Evolutionary conservation across 192 early-diverging fungal genomes (phyloP).

Genomic region (Gaertneriomyces semiglobifer): DNA sequence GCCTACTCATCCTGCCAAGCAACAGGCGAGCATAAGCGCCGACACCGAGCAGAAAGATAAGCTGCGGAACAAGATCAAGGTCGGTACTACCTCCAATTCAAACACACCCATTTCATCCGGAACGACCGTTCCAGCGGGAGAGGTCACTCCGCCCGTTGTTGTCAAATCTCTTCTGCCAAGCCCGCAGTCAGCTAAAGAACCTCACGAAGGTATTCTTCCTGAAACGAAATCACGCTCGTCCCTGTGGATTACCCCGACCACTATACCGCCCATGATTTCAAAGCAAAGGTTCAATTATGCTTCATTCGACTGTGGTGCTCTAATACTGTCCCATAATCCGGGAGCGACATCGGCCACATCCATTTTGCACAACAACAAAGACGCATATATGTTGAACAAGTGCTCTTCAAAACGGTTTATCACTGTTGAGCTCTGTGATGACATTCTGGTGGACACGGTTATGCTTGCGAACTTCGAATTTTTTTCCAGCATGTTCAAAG

Average conservation of each 20-base stretch:
- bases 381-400: conserved; percentile 92
- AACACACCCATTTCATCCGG: no score
- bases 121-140: no score
- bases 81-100: no score
- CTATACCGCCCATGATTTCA: conserved; percentile 11
- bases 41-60: no score
- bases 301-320: conserved; percentile 88
- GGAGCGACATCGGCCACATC: conserved; percentile 78
- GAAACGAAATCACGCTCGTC: no score
- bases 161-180: no score
- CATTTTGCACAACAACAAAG: conserved; percentile 87
- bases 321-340: conserved; percentile 76
- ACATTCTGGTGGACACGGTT: conserved; percentile 85
- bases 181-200: no score
- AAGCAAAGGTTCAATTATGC: conserved; percentile 96
- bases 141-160: no score
- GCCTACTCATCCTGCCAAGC: no score
- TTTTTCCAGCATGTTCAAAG: conserved; percentile 90
- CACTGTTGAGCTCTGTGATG: conserved; percentile 91
- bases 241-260: neutral
- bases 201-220: no score
- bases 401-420: conserved; percentile 80
- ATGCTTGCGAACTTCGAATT: conserved; percentile 95
- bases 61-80: no score
- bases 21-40: no score